Conservation (phyloP, 352 stramenopile species). For the Lagenidium sp. region DNA sequence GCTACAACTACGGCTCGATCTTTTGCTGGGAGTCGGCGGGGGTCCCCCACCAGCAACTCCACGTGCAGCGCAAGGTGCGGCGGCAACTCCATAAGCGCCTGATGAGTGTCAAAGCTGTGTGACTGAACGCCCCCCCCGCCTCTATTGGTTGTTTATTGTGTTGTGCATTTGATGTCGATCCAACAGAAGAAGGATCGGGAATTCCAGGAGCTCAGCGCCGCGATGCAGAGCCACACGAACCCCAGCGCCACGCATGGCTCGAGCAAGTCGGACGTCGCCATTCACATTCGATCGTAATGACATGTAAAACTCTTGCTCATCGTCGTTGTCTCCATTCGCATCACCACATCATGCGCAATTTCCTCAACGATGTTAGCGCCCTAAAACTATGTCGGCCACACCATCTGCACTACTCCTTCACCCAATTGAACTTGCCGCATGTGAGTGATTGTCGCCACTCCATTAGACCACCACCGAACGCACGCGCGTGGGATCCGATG, state of each 20-base stretch:
- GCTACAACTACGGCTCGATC: constrained; percentile 65
- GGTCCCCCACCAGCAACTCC: constrained; percentile 41
- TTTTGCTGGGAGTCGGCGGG: constrained; percentile 52
- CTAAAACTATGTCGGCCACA: too few species aligned
- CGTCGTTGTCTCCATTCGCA: too few species aligned
- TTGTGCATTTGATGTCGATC: background rate
- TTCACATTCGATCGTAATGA: constrained; percentile 1
- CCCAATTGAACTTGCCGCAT: too few species aligned
- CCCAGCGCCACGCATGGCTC: too few species aligned
- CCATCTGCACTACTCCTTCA: too few species aligned
- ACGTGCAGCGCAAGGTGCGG: constrained; percentile 33
- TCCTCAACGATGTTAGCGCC: too few species aligned
- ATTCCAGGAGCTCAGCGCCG: constrained; percentile 9
- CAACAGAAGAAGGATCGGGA: constrained; percentile 18
- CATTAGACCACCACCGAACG: too few species aligned
- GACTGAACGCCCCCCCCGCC: too few species aligned
- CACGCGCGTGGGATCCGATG: too few species aligned
- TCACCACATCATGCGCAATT: too few species aligned
- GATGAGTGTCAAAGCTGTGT: constrained; percentile 9
- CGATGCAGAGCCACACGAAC: constrained; percentile 2
- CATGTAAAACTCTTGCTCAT: background rate
- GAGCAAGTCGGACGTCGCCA: constrained; percentile 4
- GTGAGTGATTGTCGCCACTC: too few species aligned
- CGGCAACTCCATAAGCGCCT: background rate
- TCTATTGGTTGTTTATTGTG: background rate